Evolutionary conservation across 2,329 filamentous ascomycete genomes (phyloP).

Genomic region (Sphaerulina musiva): DNA sequence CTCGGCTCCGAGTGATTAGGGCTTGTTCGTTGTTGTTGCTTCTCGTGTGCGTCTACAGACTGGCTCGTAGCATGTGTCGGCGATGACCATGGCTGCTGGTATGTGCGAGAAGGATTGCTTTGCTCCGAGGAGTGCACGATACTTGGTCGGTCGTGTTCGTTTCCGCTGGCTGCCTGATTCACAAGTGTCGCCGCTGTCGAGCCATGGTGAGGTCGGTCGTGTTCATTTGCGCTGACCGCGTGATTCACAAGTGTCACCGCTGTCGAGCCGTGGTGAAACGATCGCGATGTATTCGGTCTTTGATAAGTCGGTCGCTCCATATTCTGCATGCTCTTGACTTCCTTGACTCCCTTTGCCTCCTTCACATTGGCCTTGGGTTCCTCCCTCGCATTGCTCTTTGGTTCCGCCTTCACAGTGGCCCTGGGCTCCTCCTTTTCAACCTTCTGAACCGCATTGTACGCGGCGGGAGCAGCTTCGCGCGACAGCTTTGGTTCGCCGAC

Average conservation of each 20-base stretch:
- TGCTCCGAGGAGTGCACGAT: neutral
- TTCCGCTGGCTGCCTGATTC: neutral
- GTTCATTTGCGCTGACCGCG: too few species aligned
- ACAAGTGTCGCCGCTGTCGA: too few species aligned
- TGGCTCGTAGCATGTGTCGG: neutral
- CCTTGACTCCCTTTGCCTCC: too few species aligned
- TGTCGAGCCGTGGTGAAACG: neutral
- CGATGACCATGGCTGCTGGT: neutral
- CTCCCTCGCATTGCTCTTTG: too few species aligned
- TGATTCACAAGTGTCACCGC: neutral
- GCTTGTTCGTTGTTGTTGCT: neutral
- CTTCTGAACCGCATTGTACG: neutral
- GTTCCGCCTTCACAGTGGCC: neutral
- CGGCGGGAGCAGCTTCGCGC: neutral
- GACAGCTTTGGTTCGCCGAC: neutral
- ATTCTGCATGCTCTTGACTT: conserved; percentile 6
- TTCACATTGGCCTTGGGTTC: too few species aligned
- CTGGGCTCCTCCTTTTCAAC: neutral
- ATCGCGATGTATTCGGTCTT: neutral
- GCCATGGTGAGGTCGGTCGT: too few species aligned
- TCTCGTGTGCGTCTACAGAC: neutral
- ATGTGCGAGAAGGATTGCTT: neutral
- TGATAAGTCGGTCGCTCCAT: neutral
- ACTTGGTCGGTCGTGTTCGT: neutral
- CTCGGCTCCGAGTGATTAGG: neutral